These are phyloP conservation scores for Gossypium herbaceum DNA, from an alignment of 345 rosid species.

Conservation along the genomic window DNA sequence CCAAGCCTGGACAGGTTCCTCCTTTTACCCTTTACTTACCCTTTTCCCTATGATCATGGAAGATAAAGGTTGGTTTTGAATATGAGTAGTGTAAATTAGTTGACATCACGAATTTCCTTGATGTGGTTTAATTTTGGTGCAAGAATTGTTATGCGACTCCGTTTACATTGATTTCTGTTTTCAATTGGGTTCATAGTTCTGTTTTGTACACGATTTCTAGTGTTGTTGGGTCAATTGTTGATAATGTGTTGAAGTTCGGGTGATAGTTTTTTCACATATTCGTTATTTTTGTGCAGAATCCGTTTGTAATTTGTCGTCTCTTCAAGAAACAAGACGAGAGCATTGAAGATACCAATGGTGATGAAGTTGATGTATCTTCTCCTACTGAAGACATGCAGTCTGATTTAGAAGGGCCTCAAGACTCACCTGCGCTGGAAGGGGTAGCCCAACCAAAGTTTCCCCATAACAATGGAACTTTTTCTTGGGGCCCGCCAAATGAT, in stretches of 20 bases:
- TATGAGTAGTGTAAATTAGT: background rate
- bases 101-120: background rate
- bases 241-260: background rate
- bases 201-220: no score
- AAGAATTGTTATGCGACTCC: no score
- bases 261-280: background rate
- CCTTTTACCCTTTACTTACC: background rate
- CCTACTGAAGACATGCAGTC: constrained; percentile 35
- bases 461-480: background rate
- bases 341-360: constrained; percentile 27
- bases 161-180: no score
- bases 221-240: background rate
- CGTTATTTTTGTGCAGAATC: constrained; percentile 30
- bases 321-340: constrained; percentile 60
- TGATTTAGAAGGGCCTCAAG: constrained; percentile 26
- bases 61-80: background rate
- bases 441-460: constrained; percentile 22
- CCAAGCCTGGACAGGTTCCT: constrained; percentile 77
- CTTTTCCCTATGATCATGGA: background rate
- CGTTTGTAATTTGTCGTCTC: constrained; percentile 61
- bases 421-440: constrained; percentile 27
- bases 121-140: no score
- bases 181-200: no score
- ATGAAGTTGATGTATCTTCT: constrained; percentile 41
- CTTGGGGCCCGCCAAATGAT: background rate